Conservation (phyloP, 768 basidiomycete genomes). For the Termitomyces sp. region DNA sequence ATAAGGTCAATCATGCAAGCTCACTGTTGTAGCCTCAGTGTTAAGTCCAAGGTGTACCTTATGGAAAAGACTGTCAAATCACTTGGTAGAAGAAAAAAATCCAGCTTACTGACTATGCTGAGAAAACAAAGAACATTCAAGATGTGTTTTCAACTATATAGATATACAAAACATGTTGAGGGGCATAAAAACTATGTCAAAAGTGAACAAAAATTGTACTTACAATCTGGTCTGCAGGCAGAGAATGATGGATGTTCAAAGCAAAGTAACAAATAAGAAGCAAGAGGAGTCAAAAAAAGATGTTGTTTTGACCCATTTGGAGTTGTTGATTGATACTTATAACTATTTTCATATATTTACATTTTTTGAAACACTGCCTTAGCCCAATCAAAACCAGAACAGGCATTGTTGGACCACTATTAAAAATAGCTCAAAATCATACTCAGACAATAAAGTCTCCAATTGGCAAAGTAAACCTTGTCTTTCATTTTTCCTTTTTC, state of each 20-base stretch:
- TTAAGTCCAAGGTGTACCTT: neutral
- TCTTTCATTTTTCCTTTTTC: no score
- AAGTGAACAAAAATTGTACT: neutral
- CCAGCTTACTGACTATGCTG: neutral
- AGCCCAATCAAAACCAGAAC: no score
- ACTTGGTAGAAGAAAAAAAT: neutral
- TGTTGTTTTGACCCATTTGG: neutral
- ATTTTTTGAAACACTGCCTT: neutral
- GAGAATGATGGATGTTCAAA: neutral
- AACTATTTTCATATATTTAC: neutral
- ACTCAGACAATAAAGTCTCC: no score
- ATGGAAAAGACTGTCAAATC: neutral
- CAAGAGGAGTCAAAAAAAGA: no score
- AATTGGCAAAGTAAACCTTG: no score
- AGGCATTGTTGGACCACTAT: no score
- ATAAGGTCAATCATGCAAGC: neutral
- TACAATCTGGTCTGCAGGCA: neutral
- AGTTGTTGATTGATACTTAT: neutral
- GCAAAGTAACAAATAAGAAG: neutral
- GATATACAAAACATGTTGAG: neutral
- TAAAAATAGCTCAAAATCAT: no score
- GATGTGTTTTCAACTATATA: neutral
- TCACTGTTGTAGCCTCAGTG: neutral
- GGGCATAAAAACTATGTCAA: neutral
- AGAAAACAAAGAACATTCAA: neutral